Evolutionary conservation across 2,329 filamentous ascomycete genomes (phyloP), one percentile per base, ranked within the genome.

Genomic region (Spiromastix sp.): DNA sequence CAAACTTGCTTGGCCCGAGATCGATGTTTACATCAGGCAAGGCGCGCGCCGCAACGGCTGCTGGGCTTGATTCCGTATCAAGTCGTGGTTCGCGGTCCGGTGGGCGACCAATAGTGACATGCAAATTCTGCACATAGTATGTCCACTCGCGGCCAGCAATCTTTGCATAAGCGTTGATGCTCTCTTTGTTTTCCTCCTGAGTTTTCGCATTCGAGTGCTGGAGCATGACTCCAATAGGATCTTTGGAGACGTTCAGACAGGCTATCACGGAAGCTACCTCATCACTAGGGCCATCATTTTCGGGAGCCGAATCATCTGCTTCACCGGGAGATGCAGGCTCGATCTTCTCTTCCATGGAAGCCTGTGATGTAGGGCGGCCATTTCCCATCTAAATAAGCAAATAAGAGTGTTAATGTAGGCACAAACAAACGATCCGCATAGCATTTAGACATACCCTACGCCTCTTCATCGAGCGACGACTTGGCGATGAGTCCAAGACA

Each of bases 1-100:
- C 78, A 52, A 82, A 77, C 63, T 89, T 89, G 60, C 75, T 83
- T 0, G 84, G 84, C 1, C 84, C 83, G 20, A 98, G 68, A 55
- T 98, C 89, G 47, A 98, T 89, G 54, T 95, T 82, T 9, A 96
- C 62, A 32, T 66, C 61, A 3, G 61, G 61, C 30, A 65, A 49
- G 22, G 64, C 57, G 34, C 58, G 57, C 26, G 63, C 59, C 8
- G 60, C 60, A 33, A 62, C 60, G 3, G 57, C 54, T 15, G 62
- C 57, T n/a, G 64, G 64, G 42, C 63, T 67, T 11, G 64, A 67
- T 42, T 63, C 59, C 32, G 63, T 61, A 31, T 60, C 55, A 4
- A 59, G 42, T 40, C 52, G 56, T 42, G 52, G 59, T 35, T 66
- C 61, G 34, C 57, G 57, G 41, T 69, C 66, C 11, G 65, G 64